A percentile compares a stretch with the other conserved stretches of the same genome.
These are phyloP conservation scores for Trametes gibbosa DNA, from an alignment of 768 basidiomycete species.

Conservation along the genomic window DNA sequence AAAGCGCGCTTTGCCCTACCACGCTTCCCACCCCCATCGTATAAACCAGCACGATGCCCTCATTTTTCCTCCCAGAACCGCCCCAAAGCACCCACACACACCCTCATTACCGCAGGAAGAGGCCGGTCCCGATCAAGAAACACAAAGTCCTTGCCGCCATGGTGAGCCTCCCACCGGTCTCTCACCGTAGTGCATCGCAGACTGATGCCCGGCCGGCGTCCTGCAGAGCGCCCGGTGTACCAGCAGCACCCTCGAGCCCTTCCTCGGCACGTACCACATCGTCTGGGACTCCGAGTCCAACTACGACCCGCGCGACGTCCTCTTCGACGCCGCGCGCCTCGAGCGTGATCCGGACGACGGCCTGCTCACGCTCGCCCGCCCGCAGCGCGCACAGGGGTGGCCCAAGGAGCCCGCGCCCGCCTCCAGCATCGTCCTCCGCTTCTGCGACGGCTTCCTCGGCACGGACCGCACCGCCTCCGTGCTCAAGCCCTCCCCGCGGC, in stretches of 20 bases:
- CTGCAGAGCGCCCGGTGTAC: conserved; percentile 3
- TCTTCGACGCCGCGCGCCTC: neutral
- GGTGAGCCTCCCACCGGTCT: neutral
- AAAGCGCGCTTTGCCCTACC: conserved; percentile 7
- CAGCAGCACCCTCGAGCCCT: conserved; percentile 9
- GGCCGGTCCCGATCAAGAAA: neutral
- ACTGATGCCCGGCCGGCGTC: neutral
- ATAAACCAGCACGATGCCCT: conserved; percentile 5
- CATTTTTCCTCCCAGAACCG: neutral
- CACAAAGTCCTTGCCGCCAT: neutral
- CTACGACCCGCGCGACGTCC: conserved; percentile 11
- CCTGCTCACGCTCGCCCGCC: conserved; percentile 8
- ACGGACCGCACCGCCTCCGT: conserved; percentile 11
- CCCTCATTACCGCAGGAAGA: neutral
- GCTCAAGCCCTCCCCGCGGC: conserved; percentile 6
- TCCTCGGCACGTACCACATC: conserved; percentile 19
- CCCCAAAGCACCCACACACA: neutral
- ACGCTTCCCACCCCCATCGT: neutral
- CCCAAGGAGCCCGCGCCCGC: conserved; percentile 11
- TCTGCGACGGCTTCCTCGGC: conserved; percentile 13
- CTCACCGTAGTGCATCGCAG: neutral
- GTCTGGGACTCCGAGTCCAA: conserved; percentile 18
- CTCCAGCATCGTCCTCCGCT: conserved; percentile 5
- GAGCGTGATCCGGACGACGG: conserved; percentile 10
- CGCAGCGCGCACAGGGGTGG: conserved; percentile 5